Conservation (phyloP, 495 filamentous ascomycete species). For the Cercophora scortea region DNA sequence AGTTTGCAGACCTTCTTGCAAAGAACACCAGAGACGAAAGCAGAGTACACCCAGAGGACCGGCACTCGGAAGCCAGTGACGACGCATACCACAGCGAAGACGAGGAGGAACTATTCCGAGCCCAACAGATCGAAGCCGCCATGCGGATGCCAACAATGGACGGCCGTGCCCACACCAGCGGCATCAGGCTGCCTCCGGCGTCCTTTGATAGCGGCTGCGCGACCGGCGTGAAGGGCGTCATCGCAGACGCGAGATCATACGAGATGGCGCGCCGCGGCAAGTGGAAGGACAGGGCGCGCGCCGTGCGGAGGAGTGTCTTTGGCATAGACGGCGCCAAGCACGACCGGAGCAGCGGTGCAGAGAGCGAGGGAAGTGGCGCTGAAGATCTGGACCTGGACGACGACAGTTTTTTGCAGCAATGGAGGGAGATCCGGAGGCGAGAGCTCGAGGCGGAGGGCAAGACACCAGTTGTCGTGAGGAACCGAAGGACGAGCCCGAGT, state of each 20-base stretch:
- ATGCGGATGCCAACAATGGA: constrained; percentile 50
- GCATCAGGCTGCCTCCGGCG: constrained; percentile 48
- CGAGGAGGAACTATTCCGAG: constrained; percentile 49
- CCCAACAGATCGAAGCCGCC: constrained; percentile 50
- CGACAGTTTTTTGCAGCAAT: constrained; percentile 72
- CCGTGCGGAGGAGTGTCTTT: constrained; percentile 39
- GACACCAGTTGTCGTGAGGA: constrained; percentile 31
- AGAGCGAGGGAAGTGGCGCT: constrained; percentile 37
- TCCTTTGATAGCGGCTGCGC: constrained; percentile 63
- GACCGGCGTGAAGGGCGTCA: constrained; percentile 97
- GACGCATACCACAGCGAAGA: constrained; percentile 40
- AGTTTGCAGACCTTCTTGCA: constrained; percentile 68
- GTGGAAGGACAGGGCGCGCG: constrained; percentile 39
- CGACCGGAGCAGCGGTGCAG: constrained; percentile 42
- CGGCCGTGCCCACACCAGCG: constrained; percentile 26
- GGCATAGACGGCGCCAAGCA: constrained; percentile 23
- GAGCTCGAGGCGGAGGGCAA: constrained; percentile 58
- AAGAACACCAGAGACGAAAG: constrained; percentile 41
- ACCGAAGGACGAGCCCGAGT: constrained; percentile 59
- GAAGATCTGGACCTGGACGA: constrained; percentile 47
- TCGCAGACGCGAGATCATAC: constrained; percentile 88
- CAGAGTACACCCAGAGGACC: constrained; percentile 44
- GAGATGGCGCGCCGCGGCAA: constrained; percentile 70
- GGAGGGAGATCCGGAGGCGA: constrained; percentile 69
- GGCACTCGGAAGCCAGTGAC: constrained; percentile 42